phyloP scores from a whole-genome alignment of 106 monocot genomes.

The Chionographis japonica region DNA sequence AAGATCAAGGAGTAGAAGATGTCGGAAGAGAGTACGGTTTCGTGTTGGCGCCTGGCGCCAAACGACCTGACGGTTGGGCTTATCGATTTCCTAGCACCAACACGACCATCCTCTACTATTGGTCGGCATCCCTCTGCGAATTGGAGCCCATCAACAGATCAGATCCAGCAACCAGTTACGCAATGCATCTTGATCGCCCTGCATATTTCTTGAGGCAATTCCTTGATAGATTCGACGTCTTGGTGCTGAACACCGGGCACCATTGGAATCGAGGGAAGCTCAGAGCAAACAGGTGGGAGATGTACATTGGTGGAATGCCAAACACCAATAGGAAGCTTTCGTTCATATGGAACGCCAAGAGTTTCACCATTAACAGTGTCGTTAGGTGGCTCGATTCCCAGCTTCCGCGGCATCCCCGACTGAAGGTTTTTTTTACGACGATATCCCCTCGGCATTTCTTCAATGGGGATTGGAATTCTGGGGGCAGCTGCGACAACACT shows the following conservation, averaged over 20 bases:
- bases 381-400: slow-evolving; percentile 67
- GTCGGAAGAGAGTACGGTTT: slow-evolving; percentile 61
- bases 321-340: slow-evolving; percentile 31
- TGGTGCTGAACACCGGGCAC: slow-evolving; percentile 89
- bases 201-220: slow-evolving; percentile 47
- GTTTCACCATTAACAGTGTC: slow-evolving; percentile 58
- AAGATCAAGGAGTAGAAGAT: slow-evolving; percentile 44
- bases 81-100: slow-evolving; percentile 67
- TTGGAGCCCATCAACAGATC: slow-evolving; percentile 56
- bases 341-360: slow-evolving; percentile 50
- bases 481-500: slow-evolving; percentile 85
- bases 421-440: slow-evolving; percentile 76
- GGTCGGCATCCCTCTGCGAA: slow-evolving; percentile 84
- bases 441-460: slow-evolving; percentile 87
- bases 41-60: slow-evolving; percentile 50
- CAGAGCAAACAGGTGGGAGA: slow-evolving; percentile 65
- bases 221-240: slow-evolving; percentile 57
- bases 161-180: slow-evolving; percentile 34
- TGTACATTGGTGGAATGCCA: slow-evolving; percentile 63
- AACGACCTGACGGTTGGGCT: slow-evolving; percentile 87
- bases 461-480: slow-evolving; percentile 93
- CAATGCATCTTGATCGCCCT: slow-evolving; percentile 86
- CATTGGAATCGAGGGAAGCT: slow-evolving; percentile 94
- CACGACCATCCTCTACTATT: slow-evolving; percentile 78
- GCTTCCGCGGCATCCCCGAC: slow-evolving; percentile 32